phyloP scores from a whole-genome alignment of 108 stramenopile species.

The Cyclostephanos tholiformis region DNA sequence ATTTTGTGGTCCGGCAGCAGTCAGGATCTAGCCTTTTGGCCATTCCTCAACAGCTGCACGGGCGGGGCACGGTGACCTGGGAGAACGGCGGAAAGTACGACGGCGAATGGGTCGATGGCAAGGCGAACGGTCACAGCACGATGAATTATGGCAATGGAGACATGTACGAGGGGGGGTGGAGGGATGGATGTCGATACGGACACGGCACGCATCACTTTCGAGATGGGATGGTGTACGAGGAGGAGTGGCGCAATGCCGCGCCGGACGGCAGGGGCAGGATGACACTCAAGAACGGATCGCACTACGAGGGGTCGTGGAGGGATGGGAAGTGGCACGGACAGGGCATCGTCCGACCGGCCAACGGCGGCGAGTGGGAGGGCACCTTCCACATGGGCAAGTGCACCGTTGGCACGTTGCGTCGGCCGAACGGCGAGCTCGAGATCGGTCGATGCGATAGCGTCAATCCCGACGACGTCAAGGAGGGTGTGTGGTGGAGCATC shows the following conservation, averaged over 20 bases:
- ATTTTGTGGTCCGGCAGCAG: too few relatives aligned
- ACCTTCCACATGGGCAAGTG: constrained; percentile 40
- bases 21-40: too few relatives aligned
- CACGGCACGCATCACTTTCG: constrained; percentile 53
- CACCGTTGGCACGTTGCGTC: constrained; percentile 39
- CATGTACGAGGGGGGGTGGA: constrained; percentile 54
- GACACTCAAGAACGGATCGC: constrained; percentile 49
- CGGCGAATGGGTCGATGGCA: constrained; percentile 65
- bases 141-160: constrained; percentile 59
- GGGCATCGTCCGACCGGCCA: constrained; percentile 47
- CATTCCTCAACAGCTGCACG: constrained; percentile 13
- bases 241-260: constrained; percentile 52
- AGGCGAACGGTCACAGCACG: constrained; percentile 51
- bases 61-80: constrained; percentile 49
- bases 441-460: constrained; percentile 51
- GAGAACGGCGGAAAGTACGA: too few relatives aligned
- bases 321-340: constrained; percentile 54
- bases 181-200: constrained; percentile 46
- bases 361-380: constrained; percentile 53
- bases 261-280: constrained; percentile 56
- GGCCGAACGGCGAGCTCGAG: constrained; percentile 49
- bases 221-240: constrained; percentile 56
- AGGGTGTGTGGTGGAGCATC: constrained; percentile 54
- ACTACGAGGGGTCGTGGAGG: constrained; percentile 52
- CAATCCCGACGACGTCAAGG: constrained; percentile 52